A percentile compares a stretch with the other conserved stretches of the same genome.
phyloP scores from a whole-genome alignment of 108 stramenopile genomes.

The Nitzschia sp. region DNA sequence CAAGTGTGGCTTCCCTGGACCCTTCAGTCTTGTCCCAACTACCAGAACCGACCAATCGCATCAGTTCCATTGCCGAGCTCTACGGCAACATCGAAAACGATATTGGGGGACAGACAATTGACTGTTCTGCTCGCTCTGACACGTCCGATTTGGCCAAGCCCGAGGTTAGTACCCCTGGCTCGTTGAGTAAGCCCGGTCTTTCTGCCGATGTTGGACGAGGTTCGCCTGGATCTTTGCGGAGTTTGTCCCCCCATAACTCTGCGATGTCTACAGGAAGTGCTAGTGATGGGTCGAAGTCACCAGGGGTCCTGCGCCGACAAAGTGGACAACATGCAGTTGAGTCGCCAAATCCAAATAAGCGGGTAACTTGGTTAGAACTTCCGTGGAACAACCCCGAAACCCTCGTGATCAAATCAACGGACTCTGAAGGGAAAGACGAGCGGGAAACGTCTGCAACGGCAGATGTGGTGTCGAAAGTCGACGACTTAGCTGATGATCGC shows the following conservation, averaged over 20 bases:
- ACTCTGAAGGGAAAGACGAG: conserved; percentile 14
- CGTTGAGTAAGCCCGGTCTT: neutral
- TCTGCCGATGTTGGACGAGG: neutral
- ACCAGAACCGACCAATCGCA: neutral
- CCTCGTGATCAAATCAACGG: conserved; percentile 18
- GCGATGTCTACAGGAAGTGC: neutral
- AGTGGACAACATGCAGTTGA: conserved; percentile 2
- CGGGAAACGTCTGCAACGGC: conserved; percentile 3
- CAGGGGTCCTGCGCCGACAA: conserved; percentile 7
- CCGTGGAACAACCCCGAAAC: conserved; percentile 11
- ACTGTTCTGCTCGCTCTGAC: neutral
- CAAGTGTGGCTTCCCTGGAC: conserved; percentile 10
- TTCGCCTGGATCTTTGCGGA: conserved; percentile 1
- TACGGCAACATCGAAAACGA: conserved; percentile 3
- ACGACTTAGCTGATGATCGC: conserved; percentile 6
- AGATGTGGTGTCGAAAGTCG: neutral
- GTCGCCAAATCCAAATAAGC: conserved; percentile 8
- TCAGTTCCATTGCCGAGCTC: conserved; percentile 7
- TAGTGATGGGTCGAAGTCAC: neutral
- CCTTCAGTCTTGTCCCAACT: neutral
- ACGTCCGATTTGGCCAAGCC: neutral
- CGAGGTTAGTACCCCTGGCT: neutral
- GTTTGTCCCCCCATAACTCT: conserved; percentile 6
- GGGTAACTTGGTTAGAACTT: conserved; percentile 22
- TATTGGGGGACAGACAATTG: neutral